phyloP scores from a whole-genome alignment of 495 filamentous ascomycete species.

The Aspergillus nidulans region DNA sequence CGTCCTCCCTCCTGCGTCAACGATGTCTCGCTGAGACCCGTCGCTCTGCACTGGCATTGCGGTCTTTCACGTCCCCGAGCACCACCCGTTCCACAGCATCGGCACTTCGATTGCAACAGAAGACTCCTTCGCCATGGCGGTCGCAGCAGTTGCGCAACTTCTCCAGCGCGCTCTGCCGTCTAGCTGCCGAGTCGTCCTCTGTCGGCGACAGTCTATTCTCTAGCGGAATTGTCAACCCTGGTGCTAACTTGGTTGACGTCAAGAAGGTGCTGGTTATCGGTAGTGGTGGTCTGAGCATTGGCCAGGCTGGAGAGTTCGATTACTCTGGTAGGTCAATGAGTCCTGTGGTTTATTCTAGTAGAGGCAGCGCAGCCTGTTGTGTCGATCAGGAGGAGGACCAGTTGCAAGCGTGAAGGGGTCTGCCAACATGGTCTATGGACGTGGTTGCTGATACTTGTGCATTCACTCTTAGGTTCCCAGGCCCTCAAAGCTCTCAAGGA shows the following conservation, averaged over 20 bases:
- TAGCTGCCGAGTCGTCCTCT: slow-evolving; percentile 57
- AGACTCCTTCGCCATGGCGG: slow-evolving; percentile 32
- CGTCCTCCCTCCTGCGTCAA: slow-evolving; percentile 41
- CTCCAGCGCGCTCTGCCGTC: slow-evolving; percentile 37
- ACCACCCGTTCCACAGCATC: slow-evolving; percentile 32
- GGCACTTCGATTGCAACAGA: slow-evolving; percentile 37
- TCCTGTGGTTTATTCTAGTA: neutral
- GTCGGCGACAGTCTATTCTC: slow-evolving; percentile 80
- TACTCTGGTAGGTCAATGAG: slow-evolving; percentile 71
- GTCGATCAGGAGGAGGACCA: neutral
- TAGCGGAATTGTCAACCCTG: slow-evolving; percentile 74
- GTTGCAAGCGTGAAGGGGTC: too few relatives aligned
- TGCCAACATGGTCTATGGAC: neutral
- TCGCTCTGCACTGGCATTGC: slow-evolving; percentile 37
- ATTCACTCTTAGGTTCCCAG: slow-evolving; percentile 64
- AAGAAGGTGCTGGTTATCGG: slow-evolving; percentile 95
- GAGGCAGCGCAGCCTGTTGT: neutral
- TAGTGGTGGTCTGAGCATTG: slow-evolving; percentile 90
- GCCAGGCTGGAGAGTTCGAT: slow-evolving; percentile 96
- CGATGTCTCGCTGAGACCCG: slow-evolving; percentile 41
- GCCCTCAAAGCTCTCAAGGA: slow-evolving; percentile 97
- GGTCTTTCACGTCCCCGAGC: slow-evolving; percentile 39
- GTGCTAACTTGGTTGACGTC: slow-evolving; percentile 74
- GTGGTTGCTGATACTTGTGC: slow-evolving; percentile 12
- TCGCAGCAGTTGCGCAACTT: slow-evolving; percentile 46